These are phyloP conservation scores for Wickerhamiella sergipiensis DNA, from an alignment of 805 yeast genomes.

Conservation along the genomic window DNA sequence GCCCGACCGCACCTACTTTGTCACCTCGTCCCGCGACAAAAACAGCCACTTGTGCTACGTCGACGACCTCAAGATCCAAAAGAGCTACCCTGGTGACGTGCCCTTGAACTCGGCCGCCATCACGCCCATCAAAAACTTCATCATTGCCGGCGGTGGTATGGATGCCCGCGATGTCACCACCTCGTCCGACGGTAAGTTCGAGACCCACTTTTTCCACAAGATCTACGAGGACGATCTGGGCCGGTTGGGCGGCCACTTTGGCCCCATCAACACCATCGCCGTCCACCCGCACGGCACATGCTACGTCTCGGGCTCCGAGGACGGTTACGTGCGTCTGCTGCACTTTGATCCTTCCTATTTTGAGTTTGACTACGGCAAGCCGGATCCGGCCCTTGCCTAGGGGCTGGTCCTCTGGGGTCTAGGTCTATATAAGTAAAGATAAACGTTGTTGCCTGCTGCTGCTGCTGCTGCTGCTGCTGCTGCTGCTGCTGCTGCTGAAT, in stretches of 20 bases:
- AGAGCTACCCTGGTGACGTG: slow-evolving; percentile 73
- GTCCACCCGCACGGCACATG: slow-evolving; percentile 89
- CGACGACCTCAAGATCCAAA: slow-evolving; percentile 55
- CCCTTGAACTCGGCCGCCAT: slow-evolving; percentile 93
- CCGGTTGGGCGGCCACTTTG: slow-evolving; percentile 96
- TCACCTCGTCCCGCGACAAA: slow-evolving; percentile 88
- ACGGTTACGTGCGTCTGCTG: slow-evolving; percentile 91
- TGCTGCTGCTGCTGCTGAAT: no score
- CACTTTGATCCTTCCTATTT: slow-evolving; percentile 83
- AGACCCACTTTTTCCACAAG: slow-evolving; percentile 91
- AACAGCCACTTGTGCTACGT: slow-evolving; percentile 66
- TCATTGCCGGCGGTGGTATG: slow-evolving; percentile 97
- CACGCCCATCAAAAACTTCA: slow-evolving; percentile 83
- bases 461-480: background rate
- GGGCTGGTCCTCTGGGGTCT: background rate
- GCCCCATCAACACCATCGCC: slow-evolving; percentile 90
- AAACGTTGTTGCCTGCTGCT: background rate
- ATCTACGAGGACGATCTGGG: slow-evolving; percentile 93
- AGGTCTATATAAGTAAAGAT: background rate
- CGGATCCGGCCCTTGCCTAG: slow-evolving; percentile 20
- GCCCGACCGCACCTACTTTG: slow-evolving; percentile 74
- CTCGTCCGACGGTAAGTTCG: slow-evolving; percentile 95
- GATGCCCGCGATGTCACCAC: slow-evolving; percentile 97
- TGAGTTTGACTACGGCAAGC: slow-evolving; percentile 87
- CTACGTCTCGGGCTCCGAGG: slow-evolving; percentile 97